Evolutionary conservation across 163 green algal species (phyloP).

Genomic region (Scenedesmus sp.): DNA sequence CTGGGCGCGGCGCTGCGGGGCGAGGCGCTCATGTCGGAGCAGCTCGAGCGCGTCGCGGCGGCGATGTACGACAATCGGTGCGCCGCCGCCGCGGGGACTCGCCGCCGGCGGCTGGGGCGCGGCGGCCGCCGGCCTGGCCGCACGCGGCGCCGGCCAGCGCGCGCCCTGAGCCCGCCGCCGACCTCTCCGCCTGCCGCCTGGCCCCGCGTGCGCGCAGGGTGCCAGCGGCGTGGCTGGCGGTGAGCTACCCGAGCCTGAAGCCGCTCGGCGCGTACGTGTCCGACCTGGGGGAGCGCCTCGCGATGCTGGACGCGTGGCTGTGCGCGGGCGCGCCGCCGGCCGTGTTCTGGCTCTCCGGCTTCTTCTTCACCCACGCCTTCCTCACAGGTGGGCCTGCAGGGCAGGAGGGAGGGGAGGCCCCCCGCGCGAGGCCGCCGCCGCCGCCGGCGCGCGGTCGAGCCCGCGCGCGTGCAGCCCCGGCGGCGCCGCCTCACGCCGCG

Average conservation of each 20-base stretch:
- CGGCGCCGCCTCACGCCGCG: too few species aligned
- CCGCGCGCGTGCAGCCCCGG: too few species aligned
- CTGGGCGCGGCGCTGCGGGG: slow-evolving; percentile 75
- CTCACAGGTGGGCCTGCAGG: slow-evolving; percentile 55
- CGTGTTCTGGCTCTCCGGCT: slow-evolving; percentile 81
- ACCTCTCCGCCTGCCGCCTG: too few species aligned
- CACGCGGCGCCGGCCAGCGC: too few species aligned
- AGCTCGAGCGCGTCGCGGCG: slow-evolving; percentile 70
- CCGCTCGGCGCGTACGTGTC: slow-evolving; percentile 74
- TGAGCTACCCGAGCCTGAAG: slow-evolving; percentile 78
- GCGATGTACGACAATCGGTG: slow-evolving; percentile 63
- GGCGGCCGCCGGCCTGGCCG: too few species aligned
- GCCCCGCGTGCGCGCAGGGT: slow-evolving; percentile 46
- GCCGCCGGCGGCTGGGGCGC: too few species aligned
- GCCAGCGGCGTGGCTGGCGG: slow-evolving; percentile 70
- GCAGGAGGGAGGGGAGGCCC: too few species aligned
- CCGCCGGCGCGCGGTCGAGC: too few species aligned
- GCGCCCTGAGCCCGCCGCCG: too few species aligned
- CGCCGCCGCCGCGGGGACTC: too few species aligned
- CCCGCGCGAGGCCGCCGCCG: too few species aligned
- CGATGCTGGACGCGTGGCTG: slow-evolving; percentile 47
- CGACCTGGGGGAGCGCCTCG: slow-evolving; percentile 70
- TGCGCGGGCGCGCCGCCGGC: slow-evolving; percentile 53
- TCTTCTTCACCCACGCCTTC: slow-evolving; percentile 87
- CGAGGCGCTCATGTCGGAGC: slow-evolving; percentile 75